These are phyloP conservation scores for Pythium sp. DNA, from an alignment of 352 stramenopile species.

Conservation along the genomic window DNA sequence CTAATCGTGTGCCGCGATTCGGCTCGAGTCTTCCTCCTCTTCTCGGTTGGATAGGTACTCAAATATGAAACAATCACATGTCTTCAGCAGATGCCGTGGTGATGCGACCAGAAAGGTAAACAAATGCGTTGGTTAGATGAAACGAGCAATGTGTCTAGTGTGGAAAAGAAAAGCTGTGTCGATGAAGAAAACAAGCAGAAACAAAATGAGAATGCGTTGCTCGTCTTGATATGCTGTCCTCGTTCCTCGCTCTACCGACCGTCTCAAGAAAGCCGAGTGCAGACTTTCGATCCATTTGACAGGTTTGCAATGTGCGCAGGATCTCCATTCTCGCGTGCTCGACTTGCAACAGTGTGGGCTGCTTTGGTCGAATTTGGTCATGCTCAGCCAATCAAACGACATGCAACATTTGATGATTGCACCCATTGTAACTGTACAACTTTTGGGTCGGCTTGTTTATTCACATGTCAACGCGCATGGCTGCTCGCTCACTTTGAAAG, in stretches of 20 bases:
- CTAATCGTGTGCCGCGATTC: neutral
- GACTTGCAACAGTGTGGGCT: neutral
- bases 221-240: neutral
- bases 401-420: neutral
- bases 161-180: slow-evolving; percentile 8
- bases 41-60: neutral
- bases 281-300: neutral
- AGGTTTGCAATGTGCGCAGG: neutral
- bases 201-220: neutral
- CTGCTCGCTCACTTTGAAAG: neutral
- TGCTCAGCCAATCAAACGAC: neutral
- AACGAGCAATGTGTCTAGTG: slow-evolving; percentile 3
- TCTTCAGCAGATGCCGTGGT: neutral
- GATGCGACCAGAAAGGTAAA: neutral
- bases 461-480: neutral
- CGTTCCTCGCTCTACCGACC: neutral
- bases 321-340: neutral
- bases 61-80: neutral
- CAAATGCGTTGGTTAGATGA: slow-evolving; percentile 9
- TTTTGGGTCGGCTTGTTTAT: too few relatives aligned
- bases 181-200: slow-evolving; percentile 1
- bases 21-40: neutral
- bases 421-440: neutral
- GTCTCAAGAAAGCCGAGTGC: neutral
- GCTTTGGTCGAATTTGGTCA: neutral